phyloP scores from a whole-genome alignment of 352 stramenopile species.

The Phytophthora rubi region DNA sequence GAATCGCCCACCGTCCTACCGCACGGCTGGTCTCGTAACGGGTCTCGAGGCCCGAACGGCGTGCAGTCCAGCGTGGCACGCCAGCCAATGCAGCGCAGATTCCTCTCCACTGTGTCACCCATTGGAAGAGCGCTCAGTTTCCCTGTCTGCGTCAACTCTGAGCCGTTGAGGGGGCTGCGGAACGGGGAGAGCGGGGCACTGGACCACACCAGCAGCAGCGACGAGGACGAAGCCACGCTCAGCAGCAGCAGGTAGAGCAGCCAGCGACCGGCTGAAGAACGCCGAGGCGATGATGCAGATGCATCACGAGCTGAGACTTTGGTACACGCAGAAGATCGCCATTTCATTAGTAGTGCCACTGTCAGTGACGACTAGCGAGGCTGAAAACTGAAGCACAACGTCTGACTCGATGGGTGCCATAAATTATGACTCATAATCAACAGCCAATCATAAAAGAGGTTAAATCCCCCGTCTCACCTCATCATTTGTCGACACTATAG shows the following conservation, averaged over 20 bases:
- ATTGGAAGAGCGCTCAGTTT: constrained; percentile 16
- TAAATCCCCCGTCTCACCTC: neutral
- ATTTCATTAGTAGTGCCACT: constrained; percentile 8
- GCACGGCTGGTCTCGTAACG: constrained; percentile 20
- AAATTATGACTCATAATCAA: neutral
- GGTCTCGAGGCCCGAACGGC: constrained; percentile 22
- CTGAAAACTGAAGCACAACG: constrained; percentile 3
- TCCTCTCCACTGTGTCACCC: constrained; percentile 16
- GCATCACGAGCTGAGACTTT: constrained; percentile 7
- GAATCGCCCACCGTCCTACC: constrained; percentile 22
- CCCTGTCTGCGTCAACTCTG: neutral
- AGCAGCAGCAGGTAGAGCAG: constrained; percentile 18
- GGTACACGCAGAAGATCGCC: constrained; percentile 14
- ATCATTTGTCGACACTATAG: neutral
- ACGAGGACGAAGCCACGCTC: constrained; percentile 12
- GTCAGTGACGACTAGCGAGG: neutral
- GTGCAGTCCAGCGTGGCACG: constrained; percentile 28
- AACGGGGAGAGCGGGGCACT: constrained; percentile 10
- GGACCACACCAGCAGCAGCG: constrained; percentile 24
- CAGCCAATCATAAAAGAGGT: neutral
- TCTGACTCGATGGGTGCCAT: constrained; percentile 4
- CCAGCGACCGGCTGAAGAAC: constrained; percentile 9
- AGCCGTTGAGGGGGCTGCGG: constrained; percentile 2
- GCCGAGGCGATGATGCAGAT: neutral
- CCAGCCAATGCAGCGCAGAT: constrained; percentile 32